phyloP scores from a whole-genome alignment of 1,139 yeast genomes.

The Blastobotrys niveus region DNA sequence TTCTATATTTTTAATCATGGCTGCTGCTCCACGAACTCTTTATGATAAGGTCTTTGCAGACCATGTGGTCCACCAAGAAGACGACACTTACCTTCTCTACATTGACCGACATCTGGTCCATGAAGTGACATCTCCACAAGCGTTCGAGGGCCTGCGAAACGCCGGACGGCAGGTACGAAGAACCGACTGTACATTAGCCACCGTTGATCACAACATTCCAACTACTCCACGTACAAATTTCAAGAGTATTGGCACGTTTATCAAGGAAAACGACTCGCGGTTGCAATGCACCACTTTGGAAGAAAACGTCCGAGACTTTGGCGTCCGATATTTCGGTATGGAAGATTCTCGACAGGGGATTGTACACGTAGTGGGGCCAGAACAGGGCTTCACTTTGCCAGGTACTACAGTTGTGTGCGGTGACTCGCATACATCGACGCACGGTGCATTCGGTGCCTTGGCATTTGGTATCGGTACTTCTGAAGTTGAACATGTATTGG shows the following conservation, averaged over 20 bases:
- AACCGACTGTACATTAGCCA: conserved; percentile 90
- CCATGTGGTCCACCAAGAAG: conserved; percentile 82
- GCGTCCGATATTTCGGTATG: conserved; percentile 90
- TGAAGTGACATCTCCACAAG: conserved; percentile 98
- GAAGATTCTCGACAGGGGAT: conserved; percentile 92
- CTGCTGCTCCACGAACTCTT: conserved; percentile 44
- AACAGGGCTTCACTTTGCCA: conserved; percentile 96
- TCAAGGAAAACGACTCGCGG: conserved; percentile 85
- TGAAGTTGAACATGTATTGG: conserved; percentile 96
- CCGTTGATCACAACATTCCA: conserved; percentile 97
- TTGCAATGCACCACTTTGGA: conserved; percentile 89
- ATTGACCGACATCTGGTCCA: conserved; percentile 96
- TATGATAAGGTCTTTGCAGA: conserved; percentile 95
- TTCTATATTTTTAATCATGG: not conserved
- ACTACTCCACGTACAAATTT: conserved; percentile 75
- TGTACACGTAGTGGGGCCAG: conserved; percentile 97
- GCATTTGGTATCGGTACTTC: conserved; percentile 99
- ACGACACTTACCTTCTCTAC: conserved; percentile 78
- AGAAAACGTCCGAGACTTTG: conserved; percentile 84
- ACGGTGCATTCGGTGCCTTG: conserved; percentile 97
- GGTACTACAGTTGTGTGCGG: conserved; percentile 99
- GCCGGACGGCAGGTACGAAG: conserved; percentile 89
- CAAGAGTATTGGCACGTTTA: conserved; percentile 71
- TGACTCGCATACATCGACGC: conserved; percentile 97
- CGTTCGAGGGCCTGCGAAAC: conserved; percentile 86